Evolutionary conservation across 2,329 filamentous ascomycete genomes (phyloP).

Genomic region (Talaromyces sp.): DNA sequence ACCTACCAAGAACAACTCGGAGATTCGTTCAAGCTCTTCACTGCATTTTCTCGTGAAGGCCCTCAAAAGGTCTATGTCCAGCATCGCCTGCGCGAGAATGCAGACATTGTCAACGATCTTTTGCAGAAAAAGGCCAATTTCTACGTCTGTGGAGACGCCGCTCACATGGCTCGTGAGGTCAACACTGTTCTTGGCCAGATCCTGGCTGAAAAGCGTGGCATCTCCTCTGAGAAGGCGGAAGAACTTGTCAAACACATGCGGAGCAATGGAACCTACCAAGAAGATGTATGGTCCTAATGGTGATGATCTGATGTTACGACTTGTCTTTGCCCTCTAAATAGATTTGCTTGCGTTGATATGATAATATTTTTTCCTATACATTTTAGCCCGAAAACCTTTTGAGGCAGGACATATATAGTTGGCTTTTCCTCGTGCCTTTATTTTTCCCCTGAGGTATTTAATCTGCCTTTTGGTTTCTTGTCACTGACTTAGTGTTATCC

Average conservation of each 20-base stretch:
- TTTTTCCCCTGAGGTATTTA: neutral
- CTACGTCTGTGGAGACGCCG: constrained; percentile 96
- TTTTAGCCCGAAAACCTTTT: neutral
- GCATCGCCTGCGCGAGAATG: constrained; percentile 78
- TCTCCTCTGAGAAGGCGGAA: constrained; percentile 82
- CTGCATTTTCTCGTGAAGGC: constrained; percentile 88
- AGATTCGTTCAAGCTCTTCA: constrained; percentile 84
- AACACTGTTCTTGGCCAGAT: constrained; percentile 83
- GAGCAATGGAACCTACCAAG: constrained; percentile 92
- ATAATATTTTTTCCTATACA: constrained; percentile 5
- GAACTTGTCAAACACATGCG: constrained; percentile 98
- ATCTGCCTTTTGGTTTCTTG: neutral
- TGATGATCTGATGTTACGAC: neutral
- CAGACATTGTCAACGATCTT: constrained; percentile 80
- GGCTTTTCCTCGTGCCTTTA: neutral
- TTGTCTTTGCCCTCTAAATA: constrained; percentile 15
- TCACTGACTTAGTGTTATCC: neutral
- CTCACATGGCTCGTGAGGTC: constrained; percentile 94
- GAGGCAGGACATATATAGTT: neutral
- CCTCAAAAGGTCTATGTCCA: constrained; percentile 94
- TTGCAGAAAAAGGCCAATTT: constrained; percentile 83
- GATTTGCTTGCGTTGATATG: constrained; percentile 10
- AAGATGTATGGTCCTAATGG: constrained; percentile 61
- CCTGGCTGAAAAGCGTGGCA: constrained; percentile 73
- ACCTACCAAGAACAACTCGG: constrained; percentile 77